Evolutionary conservation across 306 rosid species (phyloP).

Genomic region (Fragaria vesca): DNA sequence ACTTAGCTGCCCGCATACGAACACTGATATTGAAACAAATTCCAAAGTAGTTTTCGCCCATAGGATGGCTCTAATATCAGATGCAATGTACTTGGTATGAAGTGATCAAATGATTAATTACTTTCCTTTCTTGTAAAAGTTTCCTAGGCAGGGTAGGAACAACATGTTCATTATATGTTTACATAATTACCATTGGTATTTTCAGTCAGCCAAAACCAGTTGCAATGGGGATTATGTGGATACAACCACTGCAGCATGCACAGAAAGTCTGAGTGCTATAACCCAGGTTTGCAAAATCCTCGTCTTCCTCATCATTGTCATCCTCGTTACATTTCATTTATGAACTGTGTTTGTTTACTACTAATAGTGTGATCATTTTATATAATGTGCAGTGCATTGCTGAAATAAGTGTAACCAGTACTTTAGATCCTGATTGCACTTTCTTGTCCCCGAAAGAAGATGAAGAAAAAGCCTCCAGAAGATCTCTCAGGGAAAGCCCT

Average conservation of each 20-base stretch:
- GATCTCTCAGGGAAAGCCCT: conserved; percentile 18
- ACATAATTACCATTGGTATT: neutral
- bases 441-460: conserved; percentile 24
- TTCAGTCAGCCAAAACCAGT: conserved; percentile 23
- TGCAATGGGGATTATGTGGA: conserved; percentile 28
- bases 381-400: conserved; percentile 16
- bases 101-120: neutral
- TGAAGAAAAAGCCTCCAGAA: conserved; percentile 10
- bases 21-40: conserved; percentile 16
- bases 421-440: conserved; percentile 23
- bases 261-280: conserved; percentile 8
- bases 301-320: neutral
- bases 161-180: neutral
- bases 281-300: conserved; percentile 6
- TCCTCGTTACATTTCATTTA: neutral
- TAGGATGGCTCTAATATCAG: conserved; percentile 28
- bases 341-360: neutral
- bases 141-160: neutral
- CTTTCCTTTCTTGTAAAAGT: neutral
- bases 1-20: conserved; percentile 28
- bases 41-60: conserved; percentile 10
- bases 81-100: conserved; percentile 21
- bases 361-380: neutral
- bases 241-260: conserved; percentile 8
- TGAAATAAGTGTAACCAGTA: conserved; percentile 1